Percentiles rank a stretch among this genome's conserved stretches.
Evolutionary conservation across 306 rosid species (phyloP).

Genomic region (Corylus heterophylla): DNA sequence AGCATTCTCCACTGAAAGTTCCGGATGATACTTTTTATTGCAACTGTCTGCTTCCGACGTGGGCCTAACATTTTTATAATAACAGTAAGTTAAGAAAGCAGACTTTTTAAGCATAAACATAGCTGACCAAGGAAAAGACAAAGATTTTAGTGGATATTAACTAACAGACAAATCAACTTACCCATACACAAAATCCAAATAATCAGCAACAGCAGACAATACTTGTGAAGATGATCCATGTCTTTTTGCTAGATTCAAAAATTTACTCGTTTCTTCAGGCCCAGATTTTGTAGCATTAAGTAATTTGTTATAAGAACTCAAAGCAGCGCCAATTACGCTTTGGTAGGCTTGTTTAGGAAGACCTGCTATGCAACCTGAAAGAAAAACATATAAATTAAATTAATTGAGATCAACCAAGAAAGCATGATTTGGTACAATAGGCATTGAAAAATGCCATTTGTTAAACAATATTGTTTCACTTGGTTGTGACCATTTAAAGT

Average conservation of each 20-base stretch:
- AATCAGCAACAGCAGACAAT: slow-evolving; percentile 74
- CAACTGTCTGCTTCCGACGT: slow-evolving; percentile 39
- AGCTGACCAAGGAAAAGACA: slow-evolving; percentile 3
- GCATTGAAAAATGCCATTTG: slow-evolving; percentile 4
- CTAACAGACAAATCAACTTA: slow-evolving; percentile 33
- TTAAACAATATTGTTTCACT: not conserved
- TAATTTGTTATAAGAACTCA: slow-evolving; percentile 55
- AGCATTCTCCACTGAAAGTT: slow-evolving; percentile 42
- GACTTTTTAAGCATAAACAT: not conserved
- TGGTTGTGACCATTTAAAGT: not conserved
- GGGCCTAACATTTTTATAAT: slow-evolving; percentile 45
- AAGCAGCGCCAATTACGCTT: slow-evolving; percentile 67
- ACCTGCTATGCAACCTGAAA: slow-evolving; percentile 45
- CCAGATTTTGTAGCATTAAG: slow-evolving; percentile 23
- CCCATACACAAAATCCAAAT: slow-evolving; percentile 73
- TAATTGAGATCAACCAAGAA: not conserved
- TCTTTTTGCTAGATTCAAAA: slow-evolving; percentile 61
- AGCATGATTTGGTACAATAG: not conserved
- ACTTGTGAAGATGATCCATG: slow-evolving; percentile 63
- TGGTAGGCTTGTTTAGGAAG: slow-evolving; percentile 48
- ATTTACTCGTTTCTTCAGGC: slow-evolving; percentile 44
- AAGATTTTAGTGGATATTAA: slow-evolving; percentile 10
- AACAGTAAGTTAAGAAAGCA: slow-evolving; percentile 24
- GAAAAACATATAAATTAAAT: slow-evolving; percentile 2
- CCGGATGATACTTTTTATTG: slow-evolving; percentile 47